A percentile compares a stretch with the other conserved stretches of the same genome.
phyloP scores from a whole-genome alignment of 352 stramenopile genomes.

The Globisporangium nunn region DNA sequence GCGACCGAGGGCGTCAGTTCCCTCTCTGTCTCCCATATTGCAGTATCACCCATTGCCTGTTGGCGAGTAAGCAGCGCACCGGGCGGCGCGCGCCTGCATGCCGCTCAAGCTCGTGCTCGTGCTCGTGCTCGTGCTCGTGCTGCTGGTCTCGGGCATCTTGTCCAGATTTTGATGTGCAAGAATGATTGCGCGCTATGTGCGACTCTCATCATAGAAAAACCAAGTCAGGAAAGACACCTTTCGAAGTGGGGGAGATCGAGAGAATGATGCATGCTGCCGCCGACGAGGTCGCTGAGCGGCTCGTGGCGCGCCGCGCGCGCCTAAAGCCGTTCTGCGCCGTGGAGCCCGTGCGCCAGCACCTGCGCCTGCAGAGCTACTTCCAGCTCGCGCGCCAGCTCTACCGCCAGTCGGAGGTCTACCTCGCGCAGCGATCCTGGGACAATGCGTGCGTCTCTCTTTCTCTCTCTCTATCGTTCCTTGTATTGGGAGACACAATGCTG shows the following conservation, averaged over 20 bases:
- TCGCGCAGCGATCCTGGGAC: conserved; percentile 48
- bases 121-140: conserved; percentile 15
- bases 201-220: neutral
- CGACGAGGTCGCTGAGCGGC: conserved; percentile 33
- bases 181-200: neutral
- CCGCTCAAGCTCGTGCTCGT: conserved; percentile 29
- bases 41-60: neutral
- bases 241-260: too few species aligned
- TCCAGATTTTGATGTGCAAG: conserved; percentile 4
- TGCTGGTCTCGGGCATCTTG: conserved; percentile 10
- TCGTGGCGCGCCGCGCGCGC: conserved; percentile 45
- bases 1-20: neutral
- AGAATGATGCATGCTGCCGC: conserved; percentile 4
- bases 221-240: neutral
- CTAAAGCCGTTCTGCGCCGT: conserved; percentile 56
- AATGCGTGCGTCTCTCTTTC: conserved; percentile 36
- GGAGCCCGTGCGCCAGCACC: conserved; percentile 56
- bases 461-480: neutral
- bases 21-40: neutral
- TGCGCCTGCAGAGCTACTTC: conserved; percentile 63
- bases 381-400: conserved; percentile 70
- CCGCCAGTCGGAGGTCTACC: conserved; percentile 66
- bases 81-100: conserved; percentile 36
- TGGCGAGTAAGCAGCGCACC: conserved; percentile 14
- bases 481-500: neutral